Evolutionary conservation across 169 alveolate genomes (phyloP), one percentile per base, ranked within the genome.

Genomic region (Toxoplasma gondii): DNA sequence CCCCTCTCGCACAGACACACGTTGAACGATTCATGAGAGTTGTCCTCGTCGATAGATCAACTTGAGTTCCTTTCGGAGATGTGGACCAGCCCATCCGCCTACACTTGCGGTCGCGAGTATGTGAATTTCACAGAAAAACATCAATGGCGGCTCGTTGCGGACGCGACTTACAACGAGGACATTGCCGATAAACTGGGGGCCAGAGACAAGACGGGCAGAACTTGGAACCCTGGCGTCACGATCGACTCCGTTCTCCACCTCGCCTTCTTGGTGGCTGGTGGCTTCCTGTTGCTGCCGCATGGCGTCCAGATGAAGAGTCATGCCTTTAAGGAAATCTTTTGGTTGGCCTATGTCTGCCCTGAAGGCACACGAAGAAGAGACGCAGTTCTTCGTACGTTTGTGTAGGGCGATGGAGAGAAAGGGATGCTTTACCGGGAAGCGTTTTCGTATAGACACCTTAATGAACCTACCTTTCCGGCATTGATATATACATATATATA

Each of bases 341-440:
- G 99, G 99, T 93, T 97, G 97, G 12, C 99, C 99, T 12, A 98
- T 97, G 93, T 98, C 99, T 92, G 98, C 98, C 99, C 99, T 98
- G 95, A 97, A 98, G 58, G 58, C 58, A 49, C 0, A 17, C 95
- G 83, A 91, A 88, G 24, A 96, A 45, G 94, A 69, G 81, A 27
- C n/a, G n/a, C n/a, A 69, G 38, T n/a, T 31, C 81, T 24, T 0
- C 74, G 31, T 64, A 39, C n/a, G n/a, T 39, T 0, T 39, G 41
- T 0, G 41, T 39, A 39, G 41, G 41, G 41, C 41, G 41, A 0
- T 39, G 41, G 41, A 39, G 41, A 39, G 41, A 39, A 39, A 39
- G 41, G 41, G 41, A 39, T 39, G 41, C 41, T 39, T 39, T 39
- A 39, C 41, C 41, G 0, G 41, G 41, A 39, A 39, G 41, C 41